Evolutionary conservation across 208 protist species (phyloP).

Genomic region (Naegleria gruberi): DNA sequence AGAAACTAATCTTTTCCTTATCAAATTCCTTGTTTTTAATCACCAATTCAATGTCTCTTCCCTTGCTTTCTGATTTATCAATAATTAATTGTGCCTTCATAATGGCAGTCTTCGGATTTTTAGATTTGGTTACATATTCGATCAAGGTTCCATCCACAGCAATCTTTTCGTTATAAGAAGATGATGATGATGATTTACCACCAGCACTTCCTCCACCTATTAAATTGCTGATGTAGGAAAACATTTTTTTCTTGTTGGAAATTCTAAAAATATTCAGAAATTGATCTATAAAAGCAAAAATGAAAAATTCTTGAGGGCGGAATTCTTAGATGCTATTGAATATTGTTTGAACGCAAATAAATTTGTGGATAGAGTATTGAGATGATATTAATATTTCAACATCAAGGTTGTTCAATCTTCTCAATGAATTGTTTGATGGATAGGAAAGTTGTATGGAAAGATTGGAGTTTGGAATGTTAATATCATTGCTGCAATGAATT

Average conservation of each 20-base stretch:
- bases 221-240: background rate
- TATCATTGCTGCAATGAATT: too few species aligned
- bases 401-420: too few species aligned
- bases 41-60: background rate
- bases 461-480: too few species aligned
- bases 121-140: background rate
- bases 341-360: too few species aligned
- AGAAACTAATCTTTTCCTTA: background rate
- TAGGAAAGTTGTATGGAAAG: too few species aligned
- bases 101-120: background rate
- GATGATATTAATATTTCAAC: too few species aligned
- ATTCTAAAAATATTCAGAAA: too few species aligned
- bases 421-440: too few species aligned
- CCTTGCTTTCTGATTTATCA: background rate
- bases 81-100: background rate
- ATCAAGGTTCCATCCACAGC: background rate
- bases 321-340: too few species aligned
- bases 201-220: background rate
- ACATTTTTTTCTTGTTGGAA: background rate
- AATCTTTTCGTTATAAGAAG: background rate
- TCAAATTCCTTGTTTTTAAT: background rate
- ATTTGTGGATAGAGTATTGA: too few species aligned
- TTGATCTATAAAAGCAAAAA: too few species aligned
- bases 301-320: too few species aligned
- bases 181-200: background rate